A percentile compares a stretch with the other conserved stretches of the same genome.
phyloP scores from a whole-genome alignment of 2,329 filamentous ascomycete genomes.

The Fusarium nurragi region DNA sequence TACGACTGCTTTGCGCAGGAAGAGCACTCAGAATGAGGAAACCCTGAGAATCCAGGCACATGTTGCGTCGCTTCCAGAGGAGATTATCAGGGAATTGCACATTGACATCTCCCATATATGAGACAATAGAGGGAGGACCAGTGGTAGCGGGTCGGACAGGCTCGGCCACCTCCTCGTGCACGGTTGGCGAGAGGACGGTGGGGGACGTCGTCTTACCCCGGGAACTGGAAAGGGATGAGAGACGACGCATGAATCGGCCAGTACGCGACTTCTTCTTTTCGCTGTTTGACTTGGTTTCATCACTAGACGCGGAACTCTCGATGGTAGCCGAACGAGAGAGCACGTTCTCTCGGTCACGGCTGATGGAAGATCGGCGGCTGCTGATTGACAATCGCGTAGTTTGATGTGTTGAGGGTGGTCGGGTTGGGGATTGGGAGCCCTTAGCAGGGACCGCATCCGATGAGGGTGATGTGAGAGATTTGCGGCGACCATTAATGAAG shows the following conservation, averaged over 20 bases:
- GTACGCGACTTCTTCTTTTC: slow-evolving; percentile 63
- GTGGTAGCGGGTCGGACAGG: slow-evolving; percentile 45
- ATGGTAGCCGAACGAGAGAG: slow-evolving; percentile 55
- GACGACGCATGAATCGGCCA: slow-evolving; percentile 66
- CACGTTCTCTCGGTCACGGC: slow-evolving; percentile 52
- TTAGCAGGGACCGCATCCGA: slow-evolving; percentile 51
- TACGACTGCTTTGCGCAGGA: slow-evolving; percentile 63
- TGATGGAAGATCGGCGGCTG: slow-evolving; percentile 65
- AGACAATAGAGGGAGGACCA: slow-evolving; percentile 57
- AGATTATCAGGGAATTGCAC: slow-evolving; percentile 97
- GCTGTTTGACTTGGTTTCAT: slow-evolving; percentile 56
- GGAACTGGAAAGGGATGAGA: slow-evolving; percentile 63
- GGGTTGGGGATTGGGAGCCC: slow-evolving; percentile 56
- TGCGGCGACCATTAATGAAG: slow-evolving; percentile 68
- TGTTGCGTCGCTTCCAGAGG: slow-evolving; percentile 92
- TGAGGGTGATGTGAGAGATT: slow-evolving; percentile 60
- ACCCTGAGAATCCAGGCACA: slow-evolving; percentile 85
- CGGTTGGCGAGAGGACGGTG: slow-evolving; percentile 59
- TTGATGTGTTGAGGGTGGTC: slow-evolving; percentile 59
- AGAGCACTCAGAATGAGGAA: slow-evolving; percentile 79
- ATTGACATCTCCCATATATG: slow-evolving; percentile 89
- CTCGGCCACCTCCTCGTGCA: slow-evolving; percentile 56
- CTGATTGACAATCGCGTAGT: slow-evolving; percentile 70
- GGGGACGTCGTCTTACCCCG: slow-evolving; percentile 57
- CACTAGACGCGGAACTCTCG: slow-evolving; percentile 58